phyloP scores from a whole-genome alignment of 176 grass and related monocot species.

The Lolium multiflorum region DNA sequence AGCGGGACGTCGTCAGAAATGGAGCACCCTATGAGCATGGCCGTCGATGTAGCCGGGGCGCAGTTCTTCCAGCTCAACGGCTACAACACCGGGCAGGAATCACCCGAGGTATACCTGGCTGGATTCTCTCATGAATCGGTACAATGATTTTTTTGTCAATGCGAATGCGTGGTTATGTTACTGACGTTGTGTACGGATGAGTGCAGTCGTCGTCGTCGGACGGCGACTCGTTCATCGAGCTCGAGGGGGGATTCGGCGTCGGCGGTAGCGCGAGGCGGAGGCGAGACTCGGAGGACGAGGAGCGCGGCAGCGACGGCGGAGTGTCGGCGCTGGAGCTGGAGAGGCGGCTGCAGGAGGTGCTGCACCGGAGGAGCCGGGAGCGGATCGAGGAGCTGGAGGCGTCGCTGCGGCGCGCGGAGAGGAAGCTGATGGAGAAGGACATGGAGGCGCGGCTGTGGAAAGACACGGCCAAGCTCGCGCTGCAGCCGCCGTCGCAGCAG shows the following conservation, averaged over 20 bases:
- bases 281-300: background rate
- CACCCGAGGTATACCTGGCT: slow-evolving; percentile 5
- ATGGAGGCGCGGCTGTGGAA: slow-evolving; percentile 64
- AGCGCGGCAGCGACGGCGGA: background rate
- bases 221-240: slow-evolving; percentile 56
- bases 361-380: slow-evolving; percentile 47
- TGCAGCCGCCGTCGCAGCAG: slow-evolving; percentile 17
- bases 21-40: background rate
- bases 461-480: slow-evolving; percentile 50
- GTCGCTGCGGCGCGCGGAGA: slow-evolving; percentile 40
- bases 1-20: background rate
- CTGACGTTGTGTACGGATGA: background rate
- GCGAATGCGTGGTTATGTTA: background rate
- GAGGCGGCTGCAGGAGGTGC: slow-evolving; percentile 61
- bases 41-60: background rate
- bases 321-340: slow-evolving; percentile 58
- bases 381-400: slow-evolving; percentile 60
- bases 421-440: slow-evolving; percentile 60
- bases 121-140: background rate
- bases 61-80: background rate
- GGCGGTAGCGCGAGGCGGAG: background rate
- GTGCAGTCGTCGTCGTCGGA: slow-evolving; percentile 34
- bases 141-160: background rate
- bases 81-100: background rate
- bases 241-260: slow-evolving; percentile 25